Base-by-base conservation (phyloP, 2,329 filamentous ascomycete genomes). In the Aspergillus chevalieri region DNA sequence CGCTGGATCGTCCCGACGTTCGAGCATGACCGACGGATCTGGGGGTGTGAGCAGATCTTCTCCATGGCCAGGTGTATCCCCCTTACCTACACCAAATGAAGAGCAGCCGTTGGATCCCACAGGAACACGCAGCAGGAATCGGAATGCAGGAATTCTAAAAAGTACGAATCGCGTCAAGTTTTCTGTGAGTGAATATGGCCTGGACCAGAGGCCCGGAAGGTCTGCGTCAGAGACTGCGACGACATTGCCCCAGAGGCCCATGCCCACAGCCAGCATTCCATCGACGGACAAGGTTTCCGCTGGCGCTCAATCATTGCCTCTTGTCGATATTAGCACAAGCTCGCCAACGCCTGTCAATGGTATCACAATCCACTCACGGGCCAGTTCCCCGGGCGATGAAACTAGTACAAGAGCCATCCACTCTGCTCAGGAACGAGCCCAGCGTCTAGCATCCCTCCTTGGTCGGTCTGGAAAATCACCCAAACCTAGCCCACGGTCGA, bases 91-190 rank as follows among this genome's bases (percentile, higher is more conserved):
- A 30, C 53, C 60, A 52, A 62, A 58, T 61, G 61, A 54, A 43
- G 56, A 57, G 43, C 51, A 53, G 22, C 52, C 53, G 38, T 44
- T 47, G 44, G 61, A 61, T 46, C 49, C 58, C 39, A 57, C 48
- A 47, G 60, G 52, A 46, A 58, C 59, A 54, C 66, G 63, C 58
- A 57, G 56, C 55, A 67, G 51, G 57, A 52, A 60, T 54, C 58
- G 63, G 67, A 70, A 69, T 70, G 67, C 61, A 58, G 62, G 65
- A 52, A 68, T 66, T 63, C 60, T 63, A 41, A 65, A 61, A 48
- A 59, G 46, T 55, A 54, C 67, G 52, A 70, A 68, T 62, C 63
- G 63, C 47, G 57, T 67, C 51, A 64, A 68, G 45, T 65, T 65
- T 51, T 65, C 59, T 14, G 57, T 59, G 43, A 59, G 56, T 42